These are phyloP conservation scores for Ceratocystis destructans DNA, from an alignment of 2,329 filamentous ascomycete genomes.

Conservation along the genomic window DNA sequence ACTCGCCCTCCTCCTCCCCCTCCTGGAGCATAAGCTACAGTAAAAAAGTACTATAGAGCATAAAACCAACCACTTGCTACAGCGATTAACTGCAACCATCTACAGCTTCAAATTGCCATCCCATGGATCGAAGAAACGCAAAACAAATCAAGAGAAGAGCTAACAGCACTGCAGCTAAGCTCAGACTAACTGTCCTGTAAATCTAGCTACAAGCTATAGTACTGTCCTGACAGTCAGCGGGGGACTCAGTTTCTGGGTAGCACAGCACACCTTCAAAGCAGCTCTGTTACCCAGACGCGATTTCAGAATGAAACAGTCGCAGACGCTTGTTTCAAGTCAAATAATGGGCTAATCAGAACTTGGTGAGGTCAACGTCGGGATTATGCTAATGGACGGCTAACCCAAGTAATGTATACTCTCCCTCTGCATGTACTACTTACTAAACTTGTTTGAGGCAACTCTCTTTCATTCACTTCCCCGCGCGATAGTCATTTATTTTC, in stretches of 20 bases:
- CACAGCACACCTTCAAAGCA: neutral
- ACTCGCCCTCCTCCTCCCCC: conserved; percentile 52
- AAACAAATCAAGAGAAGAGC: neutral
- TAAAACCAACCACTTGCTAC: neutral
- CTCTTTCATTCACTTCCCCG: no score
- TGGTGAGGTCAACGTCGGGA: neutral
- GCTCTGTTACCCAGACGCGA: neutral
- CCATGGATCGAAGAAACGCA: neutral
- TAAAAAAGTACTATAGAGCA: neutral
- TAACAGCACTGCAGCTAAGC: neutral
- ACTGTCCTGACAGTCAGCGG: neutral
- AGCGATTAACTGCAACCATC: neutral
- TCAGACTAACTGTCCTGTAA: conserved; percentile 2
- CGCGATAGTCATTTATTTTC: no score
- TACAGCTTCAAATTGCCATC: neutral
- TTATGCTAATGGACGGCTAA: conserved; percentile 2
- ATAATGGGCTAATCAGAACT: neutral
- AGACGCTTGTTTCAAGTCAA: neutral
- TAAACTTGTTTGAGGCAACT: neutral
- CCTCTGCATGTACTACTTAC: neutral
- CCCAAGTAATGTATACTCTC: conserved; percentile 4
- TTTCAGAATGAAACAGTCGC: neutral
- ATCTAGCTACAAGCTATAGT: neutral
- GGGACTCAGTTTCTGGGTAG: neutral
- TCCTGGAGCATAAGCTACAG: conserved; percentile 32